phyloP scores from a whole-genome alignment of 176 grass and related monocot genomes.

The Raddia distichophylla region DNA sequence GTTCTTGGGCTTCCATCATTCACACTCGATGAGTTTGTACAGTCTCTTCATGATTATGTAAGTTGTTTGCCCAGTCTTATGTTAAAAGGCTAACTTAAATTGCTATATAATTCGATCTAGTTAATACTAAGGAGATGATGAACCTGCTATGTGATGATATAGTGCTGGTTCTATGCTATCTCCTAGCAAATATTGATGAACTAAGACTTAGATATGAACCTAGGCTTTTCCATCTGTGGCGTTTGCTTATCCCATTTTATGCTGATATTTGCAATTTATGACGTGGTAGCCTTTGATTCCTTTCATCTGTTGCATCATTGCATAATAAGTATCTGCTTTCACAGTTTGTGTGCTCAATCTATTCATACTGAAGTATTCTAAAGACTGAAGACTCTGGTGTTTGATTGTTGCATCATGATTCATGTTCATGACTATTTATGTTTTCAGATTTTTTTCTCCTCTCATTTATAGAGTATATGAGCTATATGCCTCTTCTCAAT shows the following conservation, averaged over 20 bases:
- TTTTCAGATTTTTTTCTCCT: not conserved
- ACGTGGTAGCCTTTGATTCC: not conserved
- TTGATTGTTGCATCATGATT: constrained; percentile 20
- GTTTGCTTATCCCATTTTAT: constrained; percentile 15
- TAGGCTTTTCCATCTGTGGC: not conserved
- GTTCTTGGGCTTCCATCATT: constrained; percentile 84
- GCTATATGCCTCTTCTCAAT: not conserved
- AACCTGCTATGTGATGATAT: not conserved
- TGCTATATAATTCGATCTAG: not conserved
- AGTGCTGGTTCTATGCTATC: constrained; percentile 32
- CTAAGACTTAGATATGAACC: not conserved
- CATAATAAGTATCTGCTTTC: constrained; percentile 9
- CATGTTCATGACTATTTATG: not conserved
- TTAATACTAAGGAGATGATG: not conserved
- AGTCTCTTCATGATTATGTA: constrained; percentile 99
- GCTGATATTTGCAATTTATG: not conserved
- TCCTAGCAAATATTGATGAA: constrained; percentile 6
- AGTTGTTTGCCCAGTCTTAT: constrained; percentile 39
- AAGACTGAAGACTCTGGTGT: constrained; percentile 11
- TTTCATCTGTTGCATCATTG: not conserved
- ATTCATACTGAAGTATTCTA: not conserved
- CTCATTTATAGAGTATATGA: constrained; percentile 21
- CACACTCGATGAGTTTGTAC: constrained; percentile 93
- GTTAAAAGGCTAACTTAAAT: not conserved
- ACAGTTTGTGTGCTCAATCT: not conserved